Percentiles rank a stretch among this genome's conserved stretches.
phyloP scores from a whole-genome alignment of 2,329 filamentous ascomycete genomes.

The Cytospora piceae region DNA sequence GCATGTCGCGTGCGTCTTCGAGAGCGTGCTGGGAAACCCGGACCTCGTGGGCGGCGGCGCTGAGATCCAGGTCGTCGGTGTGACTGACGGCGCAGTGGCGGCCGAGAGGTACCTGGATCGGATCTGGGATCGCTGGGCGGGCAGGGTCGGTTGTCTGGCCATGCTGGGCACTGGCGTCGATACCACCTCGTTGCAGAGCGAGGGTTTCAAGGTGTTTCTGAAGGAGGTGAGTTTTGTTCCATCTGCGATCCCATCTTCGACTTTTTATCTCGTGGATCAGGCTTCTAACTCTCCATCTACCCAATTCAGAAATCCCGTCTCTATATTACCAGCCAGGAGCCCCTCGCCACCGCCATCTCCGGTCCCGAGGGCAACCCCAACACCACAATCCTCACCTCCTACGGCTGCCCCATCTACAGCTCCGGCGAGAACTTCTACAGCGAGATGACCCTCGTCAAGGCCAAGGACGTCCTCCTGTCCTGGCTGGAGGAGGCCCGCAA shows the following conservation, averaged over 20 bases:
- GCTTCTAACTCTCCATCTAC: conserved; percentile 14
- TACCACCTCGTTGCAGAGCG: conserved; percentile 45
- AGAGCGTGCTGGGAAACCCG: conserved; percentile 56
- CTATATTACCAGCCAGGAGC: conserved; percentile 59
- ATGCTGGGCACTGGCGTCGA: conserved; percentile 53
- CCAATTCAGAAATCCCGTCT: conserved; percentile 58
- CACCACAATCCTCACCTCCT: conserved; percentile 44
- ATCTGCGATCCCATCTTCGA: neutral
- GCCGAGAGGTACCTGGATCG: conserved; percentile 61
- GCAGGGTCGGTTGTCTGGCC: conserved; percentile 52
- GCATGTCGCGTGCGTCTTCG: conserved; percentile 72
- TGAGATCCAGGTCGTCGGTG: conserved; percentile 69
- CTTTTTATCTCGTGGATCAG: conserved; percentile 10
- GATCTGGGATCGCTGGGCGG: conserved; percentile 52
- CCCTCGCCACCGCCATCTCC: conserved; percentile 56
- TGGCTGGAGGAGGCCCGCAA: conserved; percentile 64
- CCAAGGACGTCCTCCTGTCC: conserved; percentile 56
- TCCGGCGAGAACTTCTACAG: conserved; percentile 61
- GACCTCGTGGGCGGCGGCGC: conserved; percentile 52
- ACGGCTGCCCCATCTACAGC: conserved; percentile 72
- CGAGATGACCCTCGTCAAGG: conserved; percentile 65
- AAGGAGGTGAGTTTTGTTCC: conserved; percentile 47
- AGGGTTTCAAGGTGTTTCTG: conserved; percentile 54
- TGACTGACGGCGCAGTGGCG: conserved; percentile 67
- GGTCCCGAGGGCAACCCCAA: conserved; percentile 53